These are phyloP conservation scores for Coemansia sp. DNA, from an alignment of 192 early-diverging fungal species.

Conservation along the genomic window DNA sequence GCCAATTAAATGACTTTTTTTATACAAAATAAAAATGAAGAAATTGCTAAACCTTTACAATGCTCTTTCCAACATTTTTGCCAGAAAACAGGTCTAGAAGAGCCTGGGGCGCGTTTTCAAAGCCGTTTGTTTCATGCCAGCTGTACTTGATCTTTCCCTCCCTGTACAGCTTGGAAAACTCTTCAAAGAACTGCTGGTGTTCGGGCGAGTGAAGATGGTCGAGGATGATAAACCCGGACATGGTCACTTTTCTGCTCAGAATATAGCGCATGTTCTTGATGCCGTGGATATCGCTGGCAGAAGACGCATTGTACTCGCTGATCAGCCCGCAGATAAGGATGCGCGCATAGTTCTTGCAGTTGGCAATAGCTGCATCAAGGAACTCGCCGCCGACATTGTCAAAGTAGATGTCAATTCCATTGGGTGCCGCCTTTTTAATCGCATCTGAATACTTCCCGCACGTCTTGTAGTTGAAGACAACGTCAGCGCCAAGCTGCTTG, in stretches of 20 bases:
- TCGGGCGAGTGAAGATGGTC: slow-evolving; percentile 51
- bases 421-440: slow-evolving; percentile 67
- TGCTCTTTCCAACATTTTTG: slow-evolving; percentile 70
- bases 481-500: slow-evolving; percentile 73
- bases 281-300: slow-evolving; percentile 50
- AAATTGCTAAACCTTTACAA: slow-evolving; percentile 54
- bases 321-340: slow-evolving; percentile 75
- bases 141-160: slow-evolving; percentile 65
- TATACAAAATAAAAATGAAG: no score
- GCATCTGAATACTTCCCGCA: slow-evolving; percentile 43
- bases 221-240: slow-evolving; percentile 70
- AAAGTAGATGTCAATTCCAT: slow-evolving; percentile 87
- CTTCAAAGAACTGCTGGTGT: slow-evolving; percentile 58
- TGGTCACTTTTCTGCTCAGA: slow-evolving; percentile 57
- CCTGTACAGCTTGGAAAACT: slow-evolving; percentile 60
- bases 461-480: slow-evolving; percentile 93
- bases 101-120: slow-evolving; percentile 66
- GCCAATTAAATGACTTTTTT: slow-evolving; percentile 24
- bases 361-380: slow-evolving; percentile 68
- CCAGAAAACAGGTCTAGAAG: slow-evolving; percentile 65
- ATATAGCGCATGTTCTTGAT: slow-evolving; percentile 62
- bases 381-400: slow-evolving; percentile 84
- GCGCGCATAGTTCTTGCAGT: slow-evolving; percentile 65
- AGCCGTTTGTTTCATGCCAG: slow-evolving; percentile 60
- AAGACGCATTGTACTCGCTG: slow-evolving; percentile 66